These are phyloP conservation scores for Rubus idaeus DNA, from an alignment of 306 rosid genomes.

Conservation along the genomic window DNA sequence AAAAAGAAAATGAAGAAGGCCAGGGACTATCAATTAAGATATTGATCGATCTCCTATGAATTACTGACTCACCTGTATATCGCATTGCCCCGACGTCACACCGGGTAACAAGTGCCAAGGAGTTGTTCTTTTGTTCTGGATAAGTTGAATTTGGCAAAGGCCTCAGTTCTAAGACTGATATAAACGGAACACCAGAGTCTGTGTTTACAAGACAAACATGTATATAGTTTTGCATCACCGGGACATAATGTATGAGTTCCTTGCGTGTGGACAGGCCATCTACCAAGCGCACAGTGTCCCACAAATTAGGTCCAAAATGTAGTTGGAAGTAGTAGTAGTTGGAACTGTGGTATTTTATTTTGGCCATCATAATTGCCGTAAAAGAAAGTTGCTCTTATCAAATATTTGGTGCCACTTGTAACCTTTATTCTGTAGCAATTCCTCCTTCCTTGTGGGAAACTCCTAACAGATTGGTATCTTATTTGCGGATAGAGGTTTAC, in stretches of 20 bases:
- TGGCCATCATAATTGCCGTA: slow-evolving; percentile 43
- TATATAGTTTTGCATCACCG: background rate
- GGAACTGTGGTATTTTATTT: slow-evolving; percentile 28
- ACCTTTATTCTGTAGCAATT: slow-evolving; percentile 40
- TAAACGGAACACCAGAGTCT: slow-evolving; percentile 10
- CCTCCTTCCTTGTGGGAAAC: slow-evolving; percentile 44
- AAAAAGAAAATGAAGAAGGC: background rate
- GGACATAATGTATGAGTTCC: slow-evolving; percentile 34
- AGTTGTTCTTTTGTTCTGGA: no score
- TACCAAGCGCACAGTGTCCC: slow-evolving; percentile 27
- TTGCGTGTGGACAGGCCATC: background rate
- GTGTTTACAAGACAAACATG: slow-evolving; percentile 19
- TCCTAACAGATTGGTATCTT: slow-evolving; percentile 21
- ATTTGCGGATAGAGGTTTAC: no score
- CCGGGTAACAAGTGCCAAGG: background rate
- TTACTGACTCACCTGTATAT: background rate
- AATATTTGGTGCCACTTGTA: slow-evolving; percentile 29
- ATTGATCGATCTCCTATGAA: no score
- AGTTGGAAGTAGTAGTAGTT: slow-evolving; percentile 42
- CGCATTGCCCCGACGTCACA: background rate
- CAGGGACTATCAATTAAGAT: no score
- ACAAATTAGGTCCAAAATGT: slow-evolving; percentile 34
- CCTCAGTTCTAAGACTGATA: slow-evolving; percentile 13
- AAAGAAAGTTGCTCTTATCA: slow-evolving; percentile 38
- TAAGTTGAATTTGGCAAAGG: slow-evolving; percentile 8